Conservation (phyloP, 1,139 yeast species). For the Geotrichum siamense region DNA sequence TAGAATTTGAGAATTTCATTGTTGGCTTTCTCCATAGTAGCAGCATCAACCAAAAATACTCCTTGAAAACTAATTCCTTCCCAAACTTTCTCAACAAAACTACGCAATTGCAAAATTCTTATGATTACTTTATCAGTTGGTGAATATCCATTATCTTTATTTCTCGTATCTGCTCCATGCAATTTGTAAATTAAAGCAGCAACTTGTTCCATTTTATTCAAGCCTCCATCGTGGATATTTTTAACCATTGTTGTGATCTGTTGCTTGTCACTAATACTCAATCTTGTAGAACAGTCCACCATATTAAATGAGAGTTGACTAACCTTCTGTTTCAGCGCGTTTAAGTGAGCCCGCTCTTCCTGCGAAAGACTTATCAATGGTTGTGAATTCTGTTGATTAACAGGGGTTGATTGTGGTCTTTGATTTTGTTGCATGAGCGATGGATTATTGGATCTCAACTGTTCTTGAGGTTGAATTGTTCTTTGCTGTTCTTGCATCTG, state of each 20-base stretch:
- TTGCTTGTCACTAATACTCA: background rate
- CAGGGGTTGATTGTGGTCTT: no score
- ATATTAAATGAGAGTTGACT: no score
- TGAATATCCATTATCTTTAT: no score
- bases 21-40: background rate
- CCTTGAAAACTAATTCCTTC: background rate
- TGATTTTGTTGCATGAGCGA: no score
- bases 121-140: background rate
- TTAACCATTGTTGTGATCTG: constrained; percentile 1
- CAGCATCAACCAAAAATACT: background rate
- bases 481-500: constrained; percentile 1
- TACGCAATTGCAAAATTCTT: background rate
- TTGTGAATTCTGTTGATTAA: no score
- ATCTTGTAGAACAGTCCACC: no score
- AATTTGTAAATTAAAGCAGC: background rate
- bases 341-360: no score
- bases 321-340: no score
- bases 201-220: background rate
- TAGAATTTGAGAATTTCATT: background rate
- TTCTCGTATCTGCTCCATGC: no score
- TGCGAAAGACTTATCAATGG: no score
- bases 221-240: background rate
- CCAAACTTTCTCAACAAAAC: background rate
- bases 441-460: no score
- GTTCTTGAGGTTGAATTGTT: background rate